phyloP scores from a whole-genome alignment of 2,329 filamentous ascomycete genomes.

The Apiospora marii region DNA sequence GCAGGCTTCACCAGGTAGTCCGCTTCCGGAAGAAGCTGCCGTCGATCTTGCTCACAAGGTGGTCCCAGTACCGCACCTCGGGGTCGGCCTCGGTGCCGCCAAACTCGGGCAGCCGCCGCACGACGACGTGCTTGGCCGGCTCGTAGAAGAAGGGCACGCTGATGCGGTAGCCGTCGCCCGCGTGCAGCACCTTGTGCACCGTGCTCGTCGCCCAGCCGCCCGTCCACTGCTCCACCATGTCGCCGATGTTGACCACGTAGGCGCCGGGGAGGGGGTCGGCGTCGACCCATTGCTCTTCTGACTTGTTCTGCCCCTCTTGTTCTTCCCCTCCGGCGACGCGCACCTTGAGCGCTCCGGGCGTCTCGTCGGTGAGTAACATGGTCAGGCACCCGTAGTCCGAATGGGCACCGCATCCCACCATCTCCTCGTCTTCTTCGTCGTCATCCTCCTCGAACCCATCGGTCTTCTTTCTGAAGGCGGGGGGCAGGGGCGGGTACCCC shows the following conservation, averaged over 20 bases:
- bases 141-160: constrained; percentile 25
- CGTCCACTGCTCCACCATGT: constrained; percentile 25
- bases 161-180: constrained; percentile 20
- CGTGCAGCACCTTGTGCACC: constrained; percentile 22
- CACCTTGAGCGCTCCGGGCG: constrained; percentile 18
- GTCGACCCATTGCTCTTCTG: constrained; percentile 11
- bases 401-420: constrained; percentile 22
- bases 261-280: constrained; percentile 23
- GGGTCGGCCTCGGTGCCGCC: constrained; percentile 18
- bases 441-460: background rate
- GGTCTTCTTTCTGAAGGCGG: background rate
- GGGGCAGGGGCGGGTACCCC: constrained; percentile 18
- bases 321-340: background rate
- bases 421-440: constrained; percentile 7
- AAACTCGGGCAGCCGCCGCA: constrained; percentile 23
- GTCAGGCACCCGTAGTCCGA: constrained; percentile 23
- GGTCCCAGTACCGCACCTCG: constrained; percentile 23
- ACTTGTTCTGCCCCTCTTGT: background rate
- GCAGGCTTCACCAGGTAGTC: background rate
- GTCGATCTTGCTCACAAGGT: constrained; percentile 25
- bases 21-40: constrained; percentile 20
- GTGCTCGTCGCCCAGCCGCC: constrained; percentile 25
- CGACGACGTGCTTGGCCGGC: constrained; percentile 23
- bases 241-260: constrained; percentile 24
- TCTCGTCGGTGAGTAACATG: constrained; percentile 19